These are phyloP conservation scores for Lipomyces mesembrius DNA, from an alignment of 805 yeast genomes.

Conservation along the genomic window DNA sequence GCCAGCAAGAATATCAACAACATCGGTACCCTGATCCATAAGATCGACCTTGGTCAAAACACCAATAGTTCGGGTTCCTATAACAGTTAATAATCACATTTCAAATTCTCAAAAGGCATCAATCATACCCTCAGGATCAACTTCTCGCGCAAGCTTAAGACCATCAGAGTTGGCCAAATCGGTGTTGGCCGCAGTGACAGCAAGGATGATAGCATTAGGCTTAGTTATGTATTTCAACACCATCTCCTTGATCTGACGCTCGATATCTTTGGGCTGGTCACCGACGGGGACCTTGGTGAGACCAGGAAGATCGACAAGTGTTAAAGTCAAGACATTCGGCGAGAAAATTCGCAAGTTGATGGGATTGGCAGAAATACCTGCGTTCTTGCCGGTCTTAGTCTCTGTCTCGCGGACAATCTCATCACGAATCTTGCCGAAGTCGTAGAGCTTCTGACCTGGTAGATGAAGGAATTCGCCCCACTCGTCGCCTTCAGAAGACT, in stretches of 20 bases:
- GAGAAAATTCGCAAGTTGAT: slow-evolving; percentile 91
- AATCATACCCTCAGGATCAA: slow-evolving; percentile 83
- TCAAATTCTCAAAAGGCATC: background rate
- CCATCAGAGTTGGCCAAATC: slow-evolving; percentile 98
- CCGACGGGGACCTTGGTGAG: slow-evolving; percentile 98
- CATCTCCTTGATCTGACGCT: slow-evolving; percentile 90
- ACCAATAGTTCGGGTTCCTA: slow-evolving; percentile 78
- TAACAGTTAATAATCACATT: background rate
- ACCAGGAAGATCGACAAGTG: slow-evolving; percentile 96
- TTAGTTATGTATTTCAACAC: slow-evolving; percentile 89
- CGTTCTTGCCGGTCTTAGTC: slow-evolving; percentile 68
- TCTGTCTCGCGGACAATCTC: slow-evolving; percentile 94
- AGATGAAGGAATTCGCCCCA: slow-evolving; percentile 98
- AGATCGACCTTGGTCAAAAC: slow-evolving; percentile 94
- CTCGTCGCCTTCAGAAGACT: slow-evolving; percentile 55
- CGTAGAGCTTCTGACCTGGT: slow-evolving; percentile 84
- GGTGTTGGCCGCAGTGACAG: slow-evolving; percentile 95
- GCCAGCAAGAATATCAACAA: slow-evolving; percentile 91
- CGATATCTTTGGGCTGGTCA: slow-evolving; percentile 97
- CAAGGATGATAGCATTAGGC: slow-evolving; percentile 91
- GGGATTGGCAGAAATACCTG: slow-evolving; percentile 90
- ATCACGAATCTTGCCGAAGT: slow-evolving; percentile 83
- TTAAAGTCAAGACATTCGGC: slow-evolving; percentile 90
- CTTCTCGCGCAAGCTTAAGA: slow-evolving; percentile 93
- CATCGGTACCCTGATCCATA: slow-evolving; percentile 98